These are phyloP conservation scores for Apiospora sp. DNA, from an alignment of 2,329 filamentous ascomycete species.

Conservation along the genomic window DNA sequence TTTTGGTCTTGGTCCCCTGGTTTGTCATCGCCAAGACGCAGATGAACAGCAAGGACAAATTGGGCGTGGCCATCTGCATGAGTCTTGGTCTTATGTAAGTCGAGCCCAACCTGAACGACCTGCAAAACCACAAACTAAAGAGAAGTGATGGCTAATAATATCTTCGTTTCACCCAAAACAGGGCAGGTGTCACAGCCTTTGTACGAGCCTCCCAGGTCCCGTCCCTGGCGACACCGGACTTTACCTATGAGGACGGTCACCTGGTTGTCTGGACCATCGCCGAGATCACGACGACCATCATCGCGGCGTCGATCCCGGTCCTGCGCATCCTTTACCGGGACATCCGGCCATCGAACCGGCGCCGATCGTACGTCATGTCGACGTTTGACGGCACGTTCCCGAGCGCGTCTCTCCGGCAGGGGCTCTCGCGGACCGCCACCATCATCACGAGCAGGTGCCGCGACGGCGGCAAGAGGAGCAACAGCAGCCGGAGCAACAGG, in stretches of 20 bases:
- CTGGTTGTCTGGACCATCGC: conserved; percentile 40
- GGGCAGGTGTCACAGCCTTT: conserved; percentile 33
- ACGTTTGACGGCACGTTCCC: conserved; percentile 19
- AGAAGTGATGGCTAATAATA: neutral
- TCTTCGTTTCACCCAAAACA: conserved; percentile 5
- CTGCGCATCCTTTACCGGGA: conserved; percentile 32
- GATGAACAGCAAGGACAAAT: conserved; percentile 47
- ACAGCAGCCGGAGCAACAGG: too few species aligned
- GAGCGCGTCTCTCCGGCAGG: neutral
- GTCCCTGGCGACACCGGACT: conserved; percentile 28
- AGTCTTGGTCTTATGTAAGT: conserved; percentile 45
- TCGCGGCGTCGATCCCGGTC: conserved; percentile 44
- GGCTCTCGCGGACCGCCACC: conserved; percentile 13
- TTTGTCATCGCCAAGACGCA: conserved; percentile 45
- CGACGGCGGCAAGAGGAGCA: neutral
- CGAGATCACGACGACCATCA: conserved; percentile 46
- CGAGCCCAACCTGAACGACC: neutral
- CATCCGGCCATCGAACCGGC: neutral
- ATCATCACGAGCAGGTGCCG: conserved; percentile 19
- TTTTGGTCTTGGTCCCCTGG: conserved; percentile 49
- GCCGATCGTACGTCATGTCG: conserved; percentile 17
- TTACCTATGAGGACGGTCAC: conserved; percentile 30
- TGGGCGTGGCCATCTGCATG: conserved; percentile 46
- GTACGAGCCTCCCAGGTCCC: conserved; percentile 31
- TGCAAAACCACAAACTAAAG: neutral